Base-by-base conservation (phyloP, 106 monocot genomes). In the Posidonia australis region DNA sequence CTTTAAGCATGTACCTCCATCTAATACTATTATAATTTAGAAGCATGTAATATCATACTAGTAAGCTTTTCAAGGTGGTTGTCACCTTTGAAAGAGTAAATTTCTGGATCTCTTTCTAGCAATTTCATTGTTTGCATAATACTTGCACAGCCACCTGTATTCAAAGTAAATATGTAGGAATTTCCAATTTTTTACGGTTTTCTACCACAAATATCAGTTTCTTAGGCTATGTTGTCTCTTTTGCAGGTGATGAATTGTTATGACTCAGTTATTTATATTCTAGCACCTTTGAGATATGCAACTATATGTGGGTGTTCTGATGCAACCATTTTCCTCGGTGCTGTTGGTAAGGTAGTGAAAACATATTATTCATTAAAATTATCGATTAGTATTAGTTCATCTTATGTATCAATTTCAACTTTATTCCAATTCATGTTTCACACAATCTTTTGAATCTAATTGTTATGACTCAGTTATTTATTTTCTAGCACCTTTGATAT, bases 271-370 rank as follows among this genome's bases (percentile, higher is more conserved):
- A 77, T 90, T 69, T 96, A 96, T 76, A 77, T 96, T 47, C 72
- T 96, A 58, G 96, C 90, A 28, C 90, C 96, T 58, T 56, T 96
- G 73, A 84, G 62, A 64, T 96, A 87, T 87, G 96, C 96, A 54
- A 84, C 82, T 24, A 74, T 96, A 24, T 81, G 83, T 83, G 96
- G 96, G 72, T 96, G 96, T 73, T 96, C 90, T 61, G 90, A 96
- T 79, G 72, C 96, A 60, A 96, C 96, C 28, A 51, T 96, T 63
- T 60, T 96, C 61, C 84, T 96, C 67, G 90, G 96, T 80, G 96
- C 96, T 54, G 66, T 90, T 79, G 96, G 96, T 75, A 96, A 96
- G 86, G 96, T 96, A 83, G 26, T 55, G 22, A 45, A 0, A 45
- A 13, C 7, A 7, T 45, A 0, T 10, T 45, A 45, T 7, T 45